Base-by-base conservation (phyloP, 352 stramenopile species). In the Globisporangium nodosum region DNA sequence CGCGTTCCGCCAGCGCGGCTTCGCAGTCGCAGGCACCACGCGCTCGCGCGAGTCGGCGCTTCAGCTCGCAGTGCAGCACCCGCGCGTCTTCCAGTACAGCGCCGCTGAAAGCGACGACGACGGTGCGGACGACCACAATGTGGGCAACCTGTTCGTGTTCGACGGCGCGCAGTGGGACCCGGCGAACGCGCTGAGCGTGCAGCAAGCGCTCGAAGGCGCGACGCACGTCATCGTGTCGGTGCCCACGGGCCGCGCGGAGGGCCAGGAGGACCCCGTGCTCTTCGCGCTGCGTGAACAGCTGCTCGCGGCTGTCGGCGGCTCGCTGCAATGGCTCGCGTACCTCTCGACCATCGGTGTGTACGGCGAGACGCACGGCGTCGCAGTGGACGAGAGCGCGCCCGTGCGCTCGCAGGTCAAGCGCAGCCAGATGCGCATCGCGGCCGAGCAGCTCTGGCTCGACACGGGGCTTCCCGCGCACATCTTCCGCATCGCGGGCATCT, bases 331-430 rank as follows among this genome's bases (percentile, higher is more conserved):
- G 90, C 64, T 96, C 49, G 91, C 72, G 13, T 97, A 97, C 65
- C 67, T 97, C 47, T 97, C 91, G 35, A 96, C 89, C 27, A 97
- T 96, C 54, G 85, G 87, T n/a, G 91, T 97, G n/a, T 97, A 97
- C 62, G 91, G 91, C 15, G 86, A 97, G 66, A 93, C 82, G 15
- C 56, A 92, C 49, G 91, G 90, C 35, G 66, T 78, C 3, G 85
- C 71, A 42, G 88, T 97, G 43, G 81, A 96, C 16, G 91, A 97
- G 68, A 74, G 65, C 4, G 78, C 83, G n/a, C 77, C 85, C 1
- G 75, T 93, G 24, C 56, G 71, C n/a, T 92, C 88, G 6, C 60
- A 59, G 0, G 77, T 92, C 15, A 64, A 60, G 30, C 71, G 89
- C 31, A 94, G 78, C 15, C 81, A 90, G 61, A 73, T 88, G 59